Conservation (phyloP, 768 basidiomycete genomes). For the Psilocybe cubensis region DNA sequence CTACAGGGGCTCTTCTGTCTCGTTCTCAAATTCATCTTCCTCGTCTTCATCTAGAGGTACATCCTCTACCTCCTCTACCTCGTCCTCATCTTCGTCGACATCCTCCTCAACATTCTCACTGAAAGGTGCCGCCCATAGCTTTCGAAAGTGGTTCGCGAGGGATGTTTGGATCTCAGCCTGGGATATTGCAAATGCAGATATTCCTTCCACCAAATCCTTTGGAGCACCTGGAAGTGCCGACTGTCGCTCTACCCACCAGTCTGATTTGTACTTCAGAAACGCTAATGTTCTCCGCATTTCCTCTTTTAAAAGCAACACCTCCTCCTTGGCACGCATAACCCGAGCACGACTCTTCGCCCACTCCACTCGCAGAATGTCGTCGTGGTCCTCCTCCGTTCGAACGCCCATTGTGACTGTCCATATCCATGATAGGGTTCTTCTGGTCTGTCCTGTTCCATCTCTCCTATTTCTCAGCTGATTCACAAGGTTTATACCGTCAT, state of each 20-base stretch:
- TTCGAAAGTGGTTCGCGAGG: slow-evolving; percentile 18
- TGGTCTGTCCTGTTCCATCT: slow-evolving; percentile 19
- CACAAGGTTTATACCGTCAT: not conserved
- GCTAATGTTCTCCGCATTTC: slow-evolving; percentile 16
- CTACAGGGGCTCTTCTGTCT: too few species aligned
- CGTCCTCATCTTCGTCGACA: not conserved
- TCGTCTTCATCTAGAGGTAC: not conserved
- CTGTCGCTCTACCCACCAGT: slow-evolving; percentile 7
- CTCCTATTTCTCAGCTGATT: not conserved
- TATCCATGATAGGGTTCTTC: slow-evolving; percentile 21
- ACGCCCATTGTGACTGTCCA: slow-evolving; percentile 9
- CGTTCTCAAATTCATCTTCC: not conserved
- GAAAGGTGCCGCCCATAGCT: slow-evolving; percentile 9
- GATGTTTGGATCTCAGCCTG: slow-evolving; percentile 11
- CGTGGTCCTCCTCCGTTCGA: slow-evolving; percentile 14
- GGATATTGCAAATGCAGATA: slow-evolving; percentile 8
- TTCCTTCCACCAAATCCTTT: slow-evolving; percentile 7
- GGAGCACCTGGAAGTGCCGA: not conserved
- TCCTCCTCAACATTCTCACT: not conserved
- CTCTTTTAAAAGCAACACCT: slow-evolving; percentile 16
- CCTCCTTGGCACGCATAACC: slow-evolving; percentile 16
- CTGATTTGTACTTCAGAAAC: slow-evolving; percentile 10
- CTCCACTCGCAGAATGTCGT: slow-evolving; percentile 9
- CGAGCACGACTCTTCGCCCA: too few species aligned
- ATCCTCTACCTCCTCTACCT: not conserved